Conservation (phyloP, 768 basidiomycete genomes). For the Leccinum arenicola region DNA sequence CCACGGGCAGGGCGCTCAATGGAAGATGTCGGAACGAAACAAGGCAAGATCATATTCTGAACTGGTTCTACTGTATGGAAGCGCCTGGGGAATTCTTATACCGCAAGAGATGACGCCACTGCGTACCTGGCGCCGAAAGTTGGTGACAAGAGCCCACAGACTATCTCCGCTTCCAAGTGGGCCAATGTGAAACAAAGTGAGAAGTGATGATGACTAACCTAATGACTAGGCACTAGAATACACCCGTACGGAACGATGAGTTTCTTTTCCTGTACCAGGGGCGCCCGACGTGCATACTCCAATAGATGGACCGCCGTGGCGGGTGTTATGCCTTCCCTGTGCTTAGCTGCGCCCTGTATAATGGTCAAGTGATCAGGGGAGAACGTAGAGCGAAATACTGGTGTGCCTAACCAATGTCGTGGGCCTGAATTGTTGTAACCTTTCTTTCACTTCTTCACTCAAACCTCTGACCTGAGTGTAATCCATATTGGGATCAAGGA, state of each 20-base stretch:
- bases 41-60: neutral
- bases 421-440: slow-evolving; percentile 58
- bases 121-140: neutral
- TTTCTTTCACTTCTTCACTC: slow-evolving; percentile 73
- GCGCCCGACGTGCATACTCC: slow-evolving; percentile 50
- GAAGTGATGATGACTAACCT: neutral
- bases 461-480: slow-evolving; percentile 64
- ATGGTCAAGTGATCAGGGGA: neutral
- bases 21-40: neutral
- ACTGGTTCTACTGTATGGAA: slow-evolving; percentile 2
- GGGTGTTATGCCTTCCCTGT: slow-evolving; percentile 94
- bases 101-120: neutral
- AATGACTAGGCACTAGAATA: neutral
- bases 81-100: neutral
- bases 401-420: slow-evolving; percentile 55
- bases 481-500: slow-evolving; percentile 68
- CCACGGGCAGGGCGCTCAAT: neutral
- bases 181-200: neutral
- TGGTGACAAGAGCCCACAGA: neutral
- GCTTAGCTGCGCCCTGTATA: slow-evolving; percentile 81
- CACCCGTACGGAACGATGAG: neutral
- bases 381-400: neutral
- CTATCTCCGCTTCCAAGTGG: neutral
- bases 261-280: neutral
- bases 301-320: slow-evolving; percentile 66